These are phyloP conservation scores for Candida khao-thaluensis DNA, from an alignment of 805 yeast species.

Conservation along the genomic window DNA sequence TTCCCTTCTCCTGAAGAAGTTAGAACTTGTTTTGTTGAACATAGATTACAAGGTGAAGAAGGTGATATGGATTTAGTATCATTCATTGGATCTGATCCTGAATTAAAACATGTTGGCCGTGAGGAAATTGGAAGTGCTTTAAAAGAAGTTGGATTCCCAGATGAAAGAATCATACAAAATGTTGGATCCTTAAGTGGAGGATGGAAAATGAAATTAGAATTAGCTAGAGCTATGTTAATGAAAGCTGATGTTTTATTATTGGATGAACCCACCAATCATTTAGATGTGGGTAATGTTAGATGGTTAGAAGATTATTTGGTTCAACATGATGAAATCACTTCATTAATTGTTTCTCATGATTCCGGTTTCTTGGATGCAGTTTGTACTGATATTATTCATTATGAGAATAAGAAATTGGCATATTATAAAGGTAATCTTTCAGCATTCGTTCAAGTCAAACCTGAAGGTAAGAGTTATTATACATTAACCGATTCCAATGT, in stretches of 20 bases:
- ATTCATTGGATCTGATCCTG: slow-evolving; percentile 88
- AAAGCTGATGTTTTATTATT: slow-evolving; percentile 91
- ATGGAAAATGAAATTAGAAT: slow-evolving; percentile 98
- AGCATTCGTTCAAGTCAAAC: slow-evolving; percentile 85
- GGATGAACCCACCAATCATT: slow-evolving; percentile 98
- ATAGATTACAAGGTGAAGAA: slow-evolving; percentile 91
- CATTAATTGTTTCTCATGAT: slow-evolving; percentile 96
- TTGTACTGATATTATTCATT: slow-evolving; percentile 95
- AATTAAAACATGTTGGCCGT: slow-evolving; percentile 58
- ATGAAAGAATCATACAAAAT: slow-evolving; percentile 81
- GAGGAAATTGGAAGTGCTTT: slow-evolving; percentile 77
- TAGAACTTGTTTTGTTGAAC: slow-evolving; percentile 95
- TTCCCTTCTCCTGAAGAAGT: slow-evolving; percentile 88
- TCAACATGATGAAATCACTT: slow-evolving; percentile 82
- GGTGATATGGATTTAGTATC: slow-evolving; percentile 85
- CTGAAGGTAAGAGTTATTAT: slow-evolving; percentile 95
- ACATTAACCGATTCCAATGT: slow-evolving; percentile 90
- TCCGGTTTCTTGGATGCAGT: slow-evolving; percentile 94
- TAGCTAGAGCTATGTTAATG: slow-evolving; percentile 98
- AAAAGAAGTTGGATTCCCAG: slow-evolving; percentile 85
- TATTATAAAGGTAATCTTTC: slow-evolving; percentile 96
- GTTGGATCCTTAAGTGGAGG: slow-evolving; percentile 98
- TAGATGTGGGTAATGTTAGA: slow-evolving; percentile 89
- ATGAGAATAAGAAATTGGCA: slow-evolving; percentile 90
- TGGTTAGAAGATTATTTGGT: slow-evolving; percentile 91